Evolutionary conservation across 2,329 filamentous ascomycete species (phyloP).

Genomic region (Alternaria sp.): DNA sequence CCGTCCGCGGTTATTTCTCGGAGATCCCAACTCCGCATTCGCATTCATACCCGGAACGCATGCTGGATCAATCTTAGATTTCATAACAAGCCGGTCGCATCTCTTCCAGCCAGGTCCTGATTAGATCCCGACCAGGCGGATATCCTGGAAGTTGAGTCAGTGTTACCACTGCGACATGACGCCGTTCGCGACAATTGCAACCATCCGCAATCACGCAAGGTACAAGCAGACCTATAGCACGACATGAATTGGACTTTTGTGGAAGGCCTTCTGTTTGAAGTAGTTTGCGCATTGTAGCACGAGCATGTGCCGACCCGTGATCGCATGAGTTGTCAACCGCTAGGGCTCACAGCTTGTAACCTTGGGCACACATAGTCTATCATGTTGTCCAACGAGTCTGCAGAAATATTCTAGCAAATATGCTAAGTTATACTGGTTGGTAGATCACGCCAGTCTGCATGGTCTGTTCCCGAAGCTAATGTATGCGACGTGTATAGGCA

Average conservation of each 20-base stretch:
- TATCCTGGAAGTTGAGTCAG: neutral
- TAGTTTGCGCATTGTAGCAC: neutral
- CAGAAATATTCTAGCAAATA: neutral
- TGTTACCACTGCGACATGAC: neutral
- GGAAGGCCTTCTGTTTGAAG: neutral
- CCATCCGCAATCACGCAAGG: neutral
- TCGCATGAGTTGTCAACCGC: neutral
- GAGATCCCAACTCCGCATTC: neutral
- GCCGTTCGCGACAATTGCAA: neutral
- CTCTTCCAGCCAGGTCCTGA: neutral
- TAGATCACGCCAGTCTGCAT: neutral
- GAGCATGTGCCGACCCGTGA: neutral
- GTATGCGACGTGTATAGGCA: neutral
- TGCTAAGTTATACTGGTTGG: neutral
- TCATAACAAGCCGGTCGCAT: neutral
- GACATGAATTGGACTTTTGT: neutral
- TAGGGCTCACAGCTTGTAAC: neutral
- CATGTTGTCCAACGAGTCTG: neutral
- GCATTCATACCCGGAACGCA: too few species aligned
- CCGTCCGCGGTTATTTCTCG: neutral
- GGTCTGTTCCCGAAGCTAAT: neutral
- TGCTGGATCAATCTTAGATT: neutral
- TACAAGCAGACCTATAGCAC: neutral
- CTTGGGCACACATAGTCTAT: neutral
- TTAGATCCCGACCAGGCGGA: neutral